Evolutionary conservation across 1,284 basidiomycete species (phyloP).

Genomic region (Golubevia sp.): DNA sequence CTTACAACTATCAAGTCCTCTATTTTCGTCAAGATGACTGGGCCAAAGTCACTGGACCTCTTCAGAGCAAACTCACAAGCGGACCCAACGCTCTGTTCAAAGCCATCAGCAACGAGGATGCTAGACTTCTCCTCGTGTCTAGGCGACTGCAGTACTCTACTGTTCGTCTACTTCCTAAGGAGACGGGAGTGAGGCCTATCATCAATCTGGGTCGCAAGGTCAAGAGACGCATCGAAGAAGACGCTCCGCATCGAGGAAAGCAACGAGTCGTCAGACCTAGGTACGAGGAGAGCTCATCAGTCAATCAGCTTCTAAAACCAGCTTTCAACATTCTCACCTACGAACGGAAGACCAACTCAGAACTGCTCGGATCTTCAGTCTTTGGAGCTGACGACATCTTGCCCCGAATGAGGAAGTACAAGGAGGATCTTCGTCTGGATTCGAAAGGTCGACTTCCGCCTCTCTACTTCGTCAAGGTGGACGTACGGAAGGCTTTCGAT

Average conservation of each 20-base stretch:
- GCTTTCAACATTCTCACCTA: constrained; percentile 62
- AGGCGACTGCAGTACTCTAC: constrained; percentile 75
- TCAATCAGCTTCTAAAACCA: constrained; percentile 68
- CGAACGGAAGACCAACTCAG: constrained; percentile 19
- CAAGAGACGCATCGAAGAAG: constrained; percentile 1
- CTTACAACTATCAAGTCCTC: constrained; percentile 80
- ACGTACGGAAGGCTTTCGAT: constrained; percentile 94
- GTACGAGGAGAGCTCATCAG: constrained; percentile 62
- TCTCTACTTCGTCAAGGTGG: constrained; percentile 91
- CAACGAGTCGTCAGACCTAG: constrained; percentile 80
- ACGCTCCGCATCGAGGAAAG: constrained; percentile 65
- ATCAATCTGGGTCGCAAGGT: constrained; percentile 80
- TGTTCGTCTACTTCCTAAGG: constrained; percentile 89
- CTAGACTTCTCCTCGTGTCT: constrained; percentile 53
- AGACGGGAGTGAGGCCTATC: constrained; percentile 89
- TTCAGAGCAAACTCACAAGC: constrained; percentile 66
- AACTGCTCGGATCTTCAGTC: constrained; percentile 32
- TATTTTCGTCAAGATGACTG: constrained; percentile 97
- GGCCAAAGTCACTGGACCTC: constrained; percentile 60
- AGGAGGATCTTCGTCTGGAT: neutral
- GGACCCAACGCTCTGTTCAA: constrained; percentile 23
- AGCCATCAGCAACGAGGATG: constrained; percentile 24
- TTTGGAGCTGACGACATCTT: constrained; percentile 63
- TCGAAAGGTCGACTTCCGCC: neutral
- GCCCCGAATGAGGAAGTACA: constrained; percentile 22